Base-by-base conservation (phyloP, 1,284 basidiomycete species). In the Earliella scabrosa region DNA sequence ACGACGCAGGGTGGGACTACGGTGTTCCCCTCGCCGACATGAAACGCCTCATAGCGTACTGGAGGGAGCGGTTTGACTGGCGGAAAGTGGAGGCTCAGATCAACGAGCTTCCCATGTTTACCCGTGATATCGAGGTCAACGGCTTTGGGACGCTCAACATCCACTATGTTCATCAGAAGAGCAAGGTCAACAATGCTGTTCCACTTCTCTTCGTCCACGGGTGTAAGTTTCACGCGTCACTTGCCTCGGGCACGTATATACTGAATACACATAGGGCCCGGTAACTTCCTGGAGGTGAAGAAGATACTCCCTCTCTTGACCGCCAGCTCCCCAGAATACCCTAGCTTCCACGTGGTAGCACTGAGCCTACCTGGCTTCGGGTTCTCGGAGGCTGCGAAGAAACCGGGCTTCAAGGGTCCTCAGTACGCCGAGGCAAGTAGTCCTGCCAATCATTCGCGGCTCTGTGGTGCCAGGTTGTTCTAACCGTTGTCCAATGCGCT, bases 151-250 rank as follows among this genome's bases (percentile, higher is more conserved):
- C 64, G 21, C 64, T 83, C 52, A 77, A 76, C 45, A 67, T 83
- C 4, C 81, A 85, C 59, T 83, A 80, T 53, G 73, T 83, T 6
- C 80, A 85, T 64, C 71, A 79, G 69, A 70, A 68, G 61, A 82
- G 81, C 62, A 52, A 54, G 18, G 61, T 71, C 4, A 63, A 67
- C 50, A 66, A 68, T 20, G 81, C 82, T 0, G 76, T 84, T 27
- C 82, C 82, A 4, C 63, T 84, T 24, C 63, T 83, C 7, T 82
- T 82, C 56, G 75, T 81, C 13, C 82, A 84, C 63, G 81, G 81
- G 20, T 83, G 81, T 81, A 55, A 59, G 77, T 74, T 16, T 49
- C 7, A 21, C 13, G 5, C 36, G 8, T 10, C 10, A 27, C 13
- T 20, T 18, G 24, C 23, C 4, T 10, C 6, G 14, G 9, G 38